Conservation (phyloP, 2,329 filamentous ascomycete genomes). For the Taxawa tesnikishii region DNA sequence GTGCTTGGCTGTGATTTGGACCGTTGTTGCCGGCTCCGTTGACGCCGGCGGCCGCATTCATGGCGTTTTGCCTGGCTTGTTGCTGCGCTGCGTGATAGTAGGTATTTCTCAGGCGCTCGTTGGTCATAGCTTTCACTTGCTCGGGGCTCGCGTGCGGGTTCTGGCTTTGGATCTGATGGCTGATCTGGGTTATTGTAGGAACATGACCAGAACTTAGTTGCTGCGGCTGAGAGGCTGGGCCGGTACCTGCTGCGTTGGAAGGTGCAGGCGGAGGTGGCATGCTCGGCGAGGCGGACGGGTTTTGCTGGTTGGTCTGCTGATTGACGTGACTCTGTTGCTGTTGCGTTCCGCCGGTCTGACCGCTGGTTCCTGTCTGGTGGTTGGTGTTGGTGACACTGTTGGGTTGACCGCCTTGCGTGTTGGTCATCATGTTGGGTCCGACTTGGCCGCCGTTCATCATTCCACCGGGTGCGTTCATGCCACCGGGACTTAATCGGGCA, state of each 20-base stretch:
- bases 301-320: conserved; percentile 11
- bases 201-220: conserved; percentile 41
- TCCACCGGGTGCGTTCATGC: conserved; percentile 1
- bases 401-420: too few species aligned
- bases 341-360: conserved; percentile 10
- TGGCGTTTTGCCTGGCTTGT: conserved; percentile 22
- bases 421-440: conserved; percentile 4
- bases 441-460: conserved; percentile 9
- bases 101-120: conserved; percentile 31
- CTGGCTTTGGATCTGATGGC: conserved; percentile 37
- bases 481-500: conserved; percentile 8
- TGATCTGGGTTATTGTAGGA: conserved; percentile 41
- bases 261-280: conserved; percentile 24
- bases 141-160: conserved; percentile 41
- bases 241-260: conserved; percentile 9
- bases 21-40: conserved; percentile 7
- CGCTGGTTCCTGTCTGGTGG: too few species aligned
- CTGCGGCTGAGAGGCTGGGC: conserved; percentile 26
- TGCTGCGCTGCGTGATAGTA: conserved; percentile 13
- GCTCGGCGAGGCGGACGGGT: conserved; percentile 20
- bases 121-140: conserved; percentile 41
- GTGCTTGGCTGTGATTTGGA: conserved; percentile 5
- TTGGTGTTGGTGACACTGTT: too few species aligned
- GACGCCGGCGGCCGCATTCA: conserved; percentile 24
- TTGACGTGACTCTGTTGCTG: conserved; percentile 5